Evolutionary conservation across 176 grass and related monocot species (phyloP).

Genomic region (Triticum aestivum): IWGSC_CS_RefSeq_v2.1 NC_057807.1:523525280-523525779

Average conservation of each 20-base stretch:
- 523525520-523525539: slow-evolving; percentile 23
- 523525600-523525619: slow-evolving; percentile 44
- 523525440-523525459: slow-evolving; percentile 35
- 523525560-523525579: slow-evolving; percentile 42
- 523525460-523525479: slow-evolving; percentile 30
- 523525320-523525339: background rate
- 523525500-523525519: slow-evolving; percentile 18
- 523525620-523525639: slow-evolving; percentile 34
- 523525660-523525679: slow-evolving; percentile 60
- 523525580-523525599: slow-evolving; percentile 6
- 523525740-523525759: slow-evolving; percentile 52
- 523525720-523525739: slow-evolving; percentile 52
- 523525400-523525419: slow-evolving; percentile 71
- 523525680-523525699: slow-evolving; percentile 62
- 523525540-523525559: slow-evolving; percentile 51
- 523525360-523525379: slow-evolving; percentile 62
- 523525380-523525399: slow-evolving; percentile 41
- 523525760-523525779: slow-evolving; percentile 67
- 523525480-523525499: slow-evolving; percentile 53
- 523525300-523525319: slow-evolving; percentile 50
- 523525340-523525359: slow-evolving; percentile 26
- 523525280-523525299: slow-evolving; percentile 57
- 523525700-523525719: slow-evolving; percentile 48
- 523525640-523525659: slow-evolving; percentile 17
- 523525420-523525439: slow-evolving; percentile 45